Evolutionary conservation across 2,329 filamentous ascomycete genomes (phyloP), one percentile per base, ranked within the genome.

Genomic region (Penicillium vulpinum): DNA sequence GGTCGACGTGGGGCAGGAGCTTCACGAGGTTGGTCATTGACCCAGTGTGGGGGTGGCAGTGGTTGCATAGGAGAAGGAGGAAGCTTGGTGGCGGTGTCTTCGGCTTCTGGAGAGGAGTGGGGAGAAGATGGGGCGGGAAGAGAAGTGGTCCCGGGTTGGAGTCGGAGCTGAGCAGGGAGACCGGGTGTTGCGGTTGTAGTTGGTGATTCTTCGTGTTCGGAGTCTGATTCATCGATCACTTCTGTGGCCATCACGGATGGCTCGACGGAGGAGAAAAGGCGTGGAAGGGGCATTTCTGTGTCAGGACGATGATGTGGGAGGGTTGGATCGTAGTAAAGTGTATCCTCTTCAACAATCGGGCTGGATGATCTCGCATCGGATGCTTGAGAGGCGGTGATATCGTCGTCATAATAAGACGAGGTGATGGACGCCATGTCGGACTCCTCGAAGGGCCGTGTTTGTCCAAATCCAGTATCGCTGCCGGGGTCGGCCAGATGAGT

Each of bases 221-320:
- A 56, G 13, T 54, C 48, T 24, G 33, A 18, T 31, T 56, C 49
- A 38, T 48, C 35, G 21, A n/a, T n/a, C 29, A 26, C 21, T 41
- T 39, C 39, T 26, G 36, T 39, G 16, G 33, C 10, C n/a, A 58
- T 40, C 18, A 56, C 41, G 13, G 33, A 24, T 18, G 59, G 50
- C 18, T 54, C 52, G 11, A n/a, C n/a, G n/a, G n/a, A n/a, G n/a
- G n/a, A n/a, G n/a, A n/a, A n/a, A n/a, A n/a, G n/a, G n/a, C n/a
- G n/a, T n/a, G n/a, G n/a, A n/a, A n/a, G n/a, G n/a, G n/a, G n/a
- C n/a, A n/a, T n/a, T n/a, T 68, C 63, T 40, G 71, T 69, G 56
- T 78, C 70, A 5, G 78, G 79, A 43, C 78, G 75, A 62, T 77
- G 71, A 48, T 80, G 78, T 21, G 78, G 78, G 5, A 81, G 71